These are phyloP conservation scores for Sugiyamaella castrensis DNA, from an alignment of 1,139 yeast species.

Conservation along the genomic window DNA sequence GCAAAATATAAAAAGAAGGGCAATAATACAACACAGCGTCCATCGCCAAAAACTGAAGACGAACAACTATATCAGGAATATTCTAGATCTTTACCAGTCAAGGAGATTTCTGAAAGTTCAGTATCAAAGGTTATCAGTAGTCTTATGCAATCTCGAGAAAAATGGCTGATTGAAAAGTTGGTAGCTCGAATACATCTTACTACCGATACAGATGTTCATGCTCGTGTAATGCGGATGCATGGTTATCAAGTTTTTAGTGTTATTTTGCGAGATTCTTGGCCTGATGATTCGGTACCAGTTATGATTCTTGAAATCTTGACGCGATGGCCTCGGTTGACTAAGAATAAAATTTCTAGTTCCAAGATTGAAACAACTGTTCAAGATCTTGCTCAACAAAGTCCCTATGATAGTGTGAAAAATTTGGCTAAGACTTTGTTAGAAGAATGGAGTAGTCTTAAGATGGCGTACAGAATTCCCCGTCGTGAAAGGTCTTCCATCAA, in stretches of 20 bases:
- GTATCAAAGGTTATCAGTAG: slow-evolving; percentile 81
- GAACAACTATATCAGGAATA: slow-evolving; percentile 48
- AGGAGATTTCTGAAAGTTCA: slow-evolving; percentile 47
- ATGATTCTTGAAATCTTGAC: slow-evolving; percentile 56
- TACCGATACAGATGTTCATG: slow-evolving; percentile 52
- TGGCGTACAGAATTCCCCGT: slow-evolving; percentile 83
- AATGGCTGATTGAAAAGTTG: slow-evolving; percentile 61
- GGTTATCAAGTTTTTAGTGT: slow-evolving; percentile 80
- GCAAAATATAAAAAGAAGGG: slow-evolving; percentile 44
- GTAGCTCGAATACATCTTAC: slow-evolving; percentile 64
- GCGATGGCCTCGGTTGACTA: slow-evolving; percentile 78
- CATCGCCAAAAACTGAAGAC: slow-evolving; percentile 16
- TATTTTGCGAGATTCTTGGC: slow-evolving; percentile 46
- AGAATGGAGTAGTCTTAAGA: slow-evolving; percentile 72
- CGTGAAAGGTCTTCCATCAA: slow-evolving; percentile 16
- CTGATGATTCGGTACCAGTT: slow-evolving; percentile 37
- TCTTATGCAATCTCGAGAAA: slow-evolving; percentile 72
- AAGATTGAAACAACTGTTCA: slow-evolving; percentile 66
- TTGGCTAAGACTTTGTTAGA: slow-evolving; percentile 49
- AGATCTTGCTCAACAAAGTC: slow-evolving; percentile 41
- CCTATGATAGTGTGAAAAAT: slow-evolving; percentile 31
- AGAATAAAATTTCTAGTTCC: slow-evolving; percentile 76
- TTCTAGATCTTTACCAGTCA: slow-evolving; percentile 57
- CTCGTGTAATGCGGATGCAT: slow-evolving; percentile 69
- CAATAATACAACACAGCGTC: slow-evolving; percentile 26